A percentile compares a stretch with the other conserved stretches of the same genome.
These are phyloP conservation scores for Stemphylium vesicarium DNA, from an alignment of 2,329 filamentous ascomycete genomes.

Conservation along the genomic window DNA sequence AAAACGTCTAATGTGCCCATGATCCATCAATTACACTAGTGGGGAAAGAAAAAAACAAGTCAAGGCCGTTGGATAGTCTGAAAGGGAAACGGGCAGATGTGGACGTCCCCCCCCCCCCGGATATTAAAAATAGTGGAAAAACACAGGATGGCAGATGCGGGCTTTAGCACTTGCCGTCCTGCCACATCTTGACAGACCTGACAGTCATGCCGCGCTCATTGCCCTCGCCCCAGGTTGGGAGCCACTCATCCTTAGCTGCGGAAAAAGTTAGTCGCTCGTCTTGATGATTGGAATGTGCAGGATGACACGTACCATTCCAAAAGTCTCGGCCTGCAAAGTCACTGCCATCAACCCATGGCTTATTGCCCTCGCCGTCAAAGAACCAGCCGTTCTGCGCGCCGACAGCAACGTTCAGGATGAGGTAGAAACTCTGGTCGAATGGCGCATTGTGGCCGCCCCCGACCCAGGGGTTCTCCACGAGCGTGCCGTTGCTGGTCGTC, in stretches of 20 bases:
- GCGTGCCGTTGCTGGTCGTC: slow-evolving; percentile 67
- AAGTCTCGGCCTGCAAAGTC: slow-evolving; percentile 31
- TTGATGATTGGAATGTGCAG: not conserved
- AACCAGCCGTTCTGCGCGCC: slow-evolving; percentile 85
- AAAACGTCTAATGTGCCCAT: slow-evolving; percentile 8
- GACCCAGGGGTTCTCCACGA: slow-evolving; percentile 67
- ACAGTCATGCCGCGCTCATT: slow-evolving; percentile 67
- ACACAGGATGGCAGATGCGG: not conserved
- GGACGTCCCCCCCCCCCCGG: not conserved
- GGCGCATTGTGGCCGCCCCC: slow-evolving; percentile 69
- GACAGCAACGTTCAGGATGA: slow-evolving; percentile 77
- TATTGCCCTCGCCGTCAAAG: slow-evolving; percentile 67
- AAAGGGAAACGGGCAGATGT: not conserved
- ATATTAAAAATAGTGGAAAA: not conserved
- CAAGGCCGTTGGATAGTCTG: not conserved
- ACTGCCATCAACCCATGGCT: slow-evolving; percentile 68
- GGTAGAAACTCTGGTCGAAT: slow-evolving; percentile 76
- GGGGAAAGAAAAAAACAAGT: not conserved
- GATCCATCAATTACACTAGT: not conserved
- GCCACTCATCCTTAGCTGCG: slow-evolving; percentile 63
- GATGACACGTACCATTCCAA: slow-evolving; percentile 27
- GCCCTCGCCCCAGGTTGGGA: slow-evolving; percentile 69
- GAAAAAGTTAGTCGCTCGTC: slow-evolving; percentile 68
- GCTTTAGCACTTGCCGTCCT: slow-evolving; percentile 42
- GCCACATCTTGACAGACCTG: slow-evolving; percentile 65